Percentiles rank a stretch among this genome's conserved stretches.
Conservation (phyloP, 768 basidiomycete genomes). For the Lanmaoa pseudosensibilis region DNA sequence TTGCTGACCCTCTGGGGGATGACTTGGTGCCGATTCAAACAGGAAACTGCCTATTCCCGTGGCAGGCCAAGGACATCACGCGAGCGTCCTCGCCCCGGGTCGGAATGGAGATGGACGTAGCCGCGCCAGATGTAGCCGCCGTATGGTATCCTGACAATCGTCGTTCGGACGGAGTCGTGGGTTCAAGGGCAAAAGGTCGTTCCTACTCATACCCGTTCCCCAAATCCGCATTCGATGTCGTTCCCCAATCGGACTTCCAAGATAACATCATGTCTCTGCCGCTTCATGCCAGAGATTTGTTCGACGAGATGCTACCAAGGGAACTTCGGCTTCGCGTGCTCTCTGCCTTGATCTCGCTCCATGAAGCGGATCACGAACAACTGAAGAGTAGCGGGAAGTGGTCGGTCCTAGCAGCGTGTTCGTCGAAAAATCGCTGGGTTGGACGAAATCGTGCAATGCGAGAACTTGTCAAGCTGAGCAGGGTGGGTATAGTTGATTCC, state of each 20-base stretch:
- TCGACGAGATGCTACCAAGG: slow-evolving; percentile 68
- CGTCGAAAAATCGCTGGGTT: slow-evolving; percentile 67
- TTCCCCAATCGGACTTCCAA: slow-evolving; percentile 44
- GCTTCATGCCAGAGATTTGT: slow-evolving; percentile 48
- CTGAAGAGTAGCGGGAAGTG: slow-evolving; percentile 49
- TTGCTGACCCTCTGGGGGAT: slow-evolving; percentile 9
- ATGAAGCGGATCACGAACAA: slow-evolving; percentile 58
- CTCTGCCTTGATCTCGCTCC: slow-evolving; percentile 50
- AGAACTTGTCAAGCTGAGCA: slow-evolving; percentile 75
- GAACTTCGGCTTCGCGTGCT: slow-evolving; percentile 70
- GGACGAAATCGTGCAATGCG: slow-evolving; percentile 72
- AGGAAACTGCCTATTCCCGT: slow-evolving; percentile 42
- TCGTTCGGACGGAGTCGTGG: slow-evolving; percentile 18
- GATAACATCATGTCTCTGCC: slow-evolving; percentile 56
- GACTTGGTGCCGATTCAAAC: slow-evolving; percentile 28
- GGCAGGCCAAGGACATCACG: slow-evolving; percentile 38
- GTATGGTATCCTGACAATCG: slow-evolving; percentile 18
- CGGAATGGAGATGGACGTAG: slow-evolving; percentile 16
- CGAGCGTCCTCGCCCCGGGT: slow-evolving; percentile 12
- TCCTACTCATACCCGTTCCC: slow-evolving; percentile 68
- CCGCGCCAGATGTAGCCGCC: slow-evolving; percentile 4
- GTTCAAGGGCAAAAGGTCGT: slow-evolving; percentile 51
- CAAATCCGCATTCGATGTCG: slow-evolving; percentile 57
- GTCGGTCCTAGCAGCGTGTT: slow-evolving; percentile 60
- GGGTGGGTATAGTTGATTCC: slow-evolving; percentile 52